Percentiles rank a stretch among this genome's conserved stretches.
phyloP scores from a whole-genome alignment of 1,284 basidiomycete genomes.

The Mycena citricolor region DNA sequence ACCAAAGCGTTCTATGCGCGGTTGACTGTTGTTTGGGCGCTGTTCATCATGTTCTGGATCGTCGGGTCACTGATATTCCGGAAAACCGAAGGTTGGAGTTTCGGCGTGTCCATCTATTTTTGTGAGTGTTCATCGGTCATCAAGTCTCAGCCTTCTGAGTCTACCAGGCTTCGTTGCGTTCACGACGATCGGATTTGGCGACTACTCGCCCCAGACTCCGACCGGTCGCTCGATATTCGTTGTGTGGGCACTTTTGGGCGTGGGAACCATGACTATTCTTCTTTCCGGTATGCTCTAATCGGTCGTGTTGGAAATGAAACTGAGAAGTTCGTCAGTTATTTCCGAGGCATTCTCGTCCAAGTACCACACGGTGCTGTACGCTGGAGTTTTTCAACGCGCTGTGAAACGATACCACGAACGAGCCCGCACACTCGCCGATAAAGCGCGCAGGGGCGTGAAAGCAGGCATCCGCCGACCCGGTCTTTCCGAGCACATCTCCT shows the following conservation, averaged over 20 bases:
- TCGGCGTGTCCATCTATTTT: constrained; percentile 62
- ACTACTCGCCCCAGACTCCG: constrained; percentile 51
- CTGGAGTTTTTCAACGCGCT: constrained; percentile 46
- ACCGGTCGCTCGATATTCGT: constrained; percentile 78
- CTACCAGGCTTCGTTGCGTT: constrained; percentile 57
- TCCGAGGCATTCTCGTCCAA: constrained; percentile 60
- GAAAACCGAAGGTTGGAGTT: constrained; percentile 42
- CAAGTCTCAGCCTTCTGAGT: constrained; percentile 23
- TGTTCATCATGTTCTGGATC: constrained; percentile 46
- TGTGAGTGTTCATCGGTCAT: constrained; percentile 44
- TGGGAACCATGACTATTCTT: constrained; percentile 73
- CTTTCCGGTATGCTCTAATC: constrained; percentile 54
- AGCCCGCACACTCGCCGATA: constrained; percentile 16
- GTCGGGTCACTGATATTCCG: constrained; percentile 44
- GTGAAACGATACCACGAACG: constrained; percentile 43
- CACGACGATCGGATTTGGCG: constrained; percentile 68
- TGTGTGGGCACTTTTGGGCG: constrained; percentile 77
- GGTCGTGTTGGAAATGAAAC: not conserved
- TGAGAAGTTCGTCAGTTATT: constrained; percentile 44
- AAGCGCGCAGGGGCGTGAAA: constrained; percentile 11
- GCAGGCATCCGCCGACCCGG: not conserved
- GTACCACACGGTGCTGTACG: constrained; percentile 52
- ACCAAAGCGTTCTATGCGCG: constrained; percentile 38
- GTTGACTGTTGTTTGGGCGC: constrained; percentile 35
- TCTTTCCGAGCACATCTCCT: constrained; percentile 1